Evolutionary conservation across 306 rosid species (phyloP), one percentile per base, ranked within the genome.

Genomic region (Fagus sylvatica): DNA sequence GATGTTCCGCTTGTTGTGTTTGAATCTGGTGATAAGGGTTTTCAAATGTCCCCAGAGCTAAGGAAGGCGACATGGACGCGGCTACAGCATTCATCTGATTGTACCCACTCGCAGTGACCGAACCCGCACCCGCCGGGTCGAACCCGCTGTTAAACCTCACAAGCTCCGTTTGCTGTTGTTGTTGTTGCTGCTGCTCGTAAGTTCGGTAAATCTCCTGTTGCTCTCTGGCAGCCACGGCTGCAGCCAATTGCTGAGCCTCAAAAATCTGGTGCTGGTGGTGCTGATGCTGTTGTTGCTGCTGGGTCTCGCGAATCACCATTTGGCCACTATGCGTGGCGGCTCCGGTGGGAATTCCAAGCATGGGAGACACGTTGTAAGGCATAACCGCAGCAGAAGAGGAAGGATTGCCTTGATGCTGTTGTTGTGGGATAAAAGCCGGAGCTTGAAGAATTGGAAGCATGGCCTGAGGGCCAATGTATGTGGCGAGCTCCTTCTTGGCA

Each of bases 231-330:
- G 88, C 91, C 61, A 69, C 81, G 1, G 87, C 91, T 0, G 81
- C 92, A 0, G 91, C 96, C 72, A 91, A 28, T 11, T 94, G 98
- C 62, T 94, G 97, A 1, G 90, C 91, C 43, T 92, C 97, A 8
- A 81, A 80, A 53, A 90, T 79, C 78, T 90, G 95, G 34, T 86
- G 88, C 9, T 66, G 88, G 1, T 82, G 84, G 2, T 68, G 56
- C 32, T 72, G 42, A 0, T 33, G 46, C 9, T 59, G 85, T 4
- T 79, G 84, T 1, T 30, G 87, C 16, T 76, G 79, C 30, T 85
- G 90, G 0, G 87, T 68, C 1, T 93, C 95, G 4, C 94, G 84
- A 74, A 93, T 80, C 82, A 88, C 17, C 79, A 91, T 32, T 51
- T 82, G 89, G 0, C 87, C 82, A 0, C 78, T 76, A 15, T 78